These are phyloP conservation scores for Rhizophagus sp. DNA, from an alignment of 192 early-diverging fungal genomes.

Conservation along the genomic window DNA sequence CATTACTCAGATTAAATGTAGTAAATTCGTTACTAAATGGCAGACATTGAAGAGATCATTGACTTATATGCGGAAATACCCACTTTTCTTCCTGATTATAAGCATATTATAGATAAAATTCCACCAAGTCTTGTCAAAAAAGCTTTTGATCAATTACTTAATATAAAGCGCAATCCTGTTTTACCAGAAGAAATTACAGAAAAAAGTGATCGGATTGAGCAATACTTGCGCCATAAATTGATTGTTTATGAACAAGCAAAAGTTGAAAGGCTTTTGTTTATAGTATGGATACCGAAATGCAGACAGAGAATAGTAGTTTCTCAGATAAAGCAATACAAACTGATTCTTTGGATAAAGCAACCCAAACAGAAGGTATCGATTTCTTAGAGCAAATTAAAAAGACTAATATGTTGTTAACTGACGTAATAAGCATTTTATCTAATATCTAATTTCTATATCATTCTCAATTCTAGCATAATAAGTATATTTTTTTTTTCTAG, in stretches of 20 bases:
- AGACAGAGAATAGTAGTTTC: no score
- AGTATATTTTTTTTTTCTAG: no score
- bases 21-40: not conserved
- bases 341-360: no score
- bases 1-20: not conserved
- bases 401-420: no score
- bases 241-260: not conserved
- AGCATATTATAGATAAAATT: constrained; percentile 15
- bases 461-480: no score
- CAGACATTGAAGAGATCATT: not conserved
- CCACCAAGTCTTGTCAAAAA: constrained; percentile 1
- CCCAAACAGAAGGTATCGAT: no score
- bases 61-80: constrained; percentile 17
- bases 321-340: no score
- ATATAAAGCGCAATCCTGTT: constrained; percentile 5
- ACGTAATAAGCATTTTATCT: no score
- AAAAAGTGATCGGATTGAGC: constrained; percentile 10
- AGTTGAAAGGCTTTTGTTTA: no score
- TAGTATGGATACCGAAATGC: no score
- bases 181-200: constrained; percentile 1
- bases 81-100: constrained; percentile 14
- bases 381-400: no score
- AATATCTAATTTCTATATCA: no score
- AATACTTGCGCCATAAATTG: not conserved
- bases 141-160: constrained; percentile 20